A percentile compares a stretch with the other conserved stretches of the same genome.
These are phyloP conservation scores for Sedum album DNA, from an alignment of 164 flowering plant genomes.

Conservation along the genomic window DNA sequence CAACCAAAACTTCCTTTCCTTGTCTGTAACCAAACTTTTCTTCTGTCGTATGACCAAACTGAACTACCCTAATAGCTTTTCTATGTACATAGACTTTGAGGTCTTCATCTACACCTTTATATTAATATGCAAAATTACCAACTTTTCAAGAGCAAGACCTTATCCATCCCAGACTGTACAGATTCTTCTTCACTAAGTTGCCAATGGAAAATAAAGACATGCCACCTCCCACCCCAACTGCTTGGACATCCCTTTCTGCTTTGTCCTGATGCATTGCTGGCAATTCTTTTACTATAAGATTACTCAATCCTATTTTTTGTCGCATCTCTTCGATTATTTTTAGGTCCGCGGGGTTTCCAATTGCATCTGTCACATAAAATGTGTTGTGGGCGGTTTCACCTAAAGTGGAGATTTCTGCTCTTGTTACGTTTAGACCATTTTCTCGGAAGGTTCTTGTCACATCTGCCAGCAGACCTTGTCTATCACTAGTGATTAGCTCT, in stretches of 20 bases:
- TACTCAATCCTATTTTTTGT: conserved; percentile 45
- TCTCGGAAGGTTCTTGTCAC: conserved; percentile 91
- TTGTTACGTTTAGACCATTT: conserved; percentile 73
- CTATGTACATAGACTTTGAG: conserved; percentile 18
- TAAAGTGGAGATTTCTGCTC: conserved; percentile 75
- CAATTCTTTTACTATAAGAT: conserved; percentile 69
- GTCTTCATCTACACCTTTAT: conserved; percentile 14
- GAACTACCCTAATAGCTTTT: conserved; percentile 15
- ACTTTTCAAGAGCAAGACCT: conserved; percentile 54
- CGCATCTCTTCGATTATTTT: conserved; percentile 61
- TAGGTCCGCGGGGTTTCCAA: conserved; percentile 47
- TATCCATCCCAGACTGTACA: conserved; percentile 75
- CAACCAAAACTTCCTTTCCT: conserved; percentile 20
- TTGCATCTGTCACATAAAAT: conserved; percentile 64
- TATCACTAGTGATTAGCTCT: conserved; percentile 41
- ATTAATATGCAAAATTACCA: conserved; percentile 24
- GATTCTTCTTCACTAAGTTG: conserved; percentile 75
- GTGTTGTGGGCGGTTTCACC: conserved; percentile 41
- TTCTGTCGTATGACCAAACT: conserved; percentile 20
- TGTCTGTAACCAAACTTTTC: neutral
- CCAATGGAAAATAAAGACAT: conserved; percentile 62
- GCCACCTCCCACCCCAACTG: conserved; percentile 50
- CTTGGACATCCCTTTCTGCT: conserved; percentile 26
- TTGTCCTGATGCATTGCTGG: conserved; percentile 23
- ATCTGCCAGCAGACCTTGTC: conserved; percentile 60